Evolutionary conservation across 345 rosid species (phyloP).

Genomic region (Limnanthes douglasii): DNA sequence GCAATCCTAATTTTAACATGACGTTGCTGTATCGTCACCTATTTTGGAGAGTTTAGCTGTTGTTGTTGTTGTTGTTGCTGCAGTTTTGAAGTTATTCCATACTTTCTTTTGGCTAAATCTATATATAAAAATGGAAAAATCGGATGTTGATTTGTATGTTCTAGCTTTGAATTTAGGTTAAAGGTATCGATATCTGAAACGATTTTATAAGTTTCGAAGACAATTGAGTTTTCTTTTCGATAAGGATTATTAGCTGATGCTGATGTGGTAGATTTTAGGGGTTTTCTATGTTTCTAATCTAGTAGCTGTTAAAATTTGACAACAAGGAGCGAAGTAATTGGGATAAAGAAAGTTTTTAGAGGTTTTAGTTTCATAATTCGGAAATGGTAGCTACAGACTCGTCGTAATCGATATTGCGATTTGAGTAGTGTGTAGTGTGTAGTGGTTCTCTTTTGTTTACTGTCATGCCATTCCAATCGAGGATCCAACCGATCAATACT

Average conservation of each 20-base stretch:
- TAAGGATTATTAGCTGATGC: slow-evolving; percentile 7
- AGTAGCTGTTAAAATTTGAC: slow-evolving; percentile 3
- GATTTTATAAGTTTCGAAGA: slow-evolving; percentile 4
- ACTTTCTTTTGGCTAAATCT: slow-evolving; percentile 25
- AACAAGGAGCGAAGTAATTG: slow-evolving; percentile 5
- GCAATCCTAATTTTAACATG: too few relatives aligned
- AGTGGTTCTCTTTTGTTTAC: not conserved
- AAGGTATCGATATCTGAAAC: slow-evolving; percentile 8
- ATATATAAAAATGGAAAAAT: slow-evolving; percentile 16
- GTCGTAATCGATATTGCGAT: too few relatives aligned
- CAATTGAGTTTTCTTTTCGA: slow-evolving; percentile 15
- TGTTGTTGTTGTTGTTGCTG: slow-evolving; percentile 10
- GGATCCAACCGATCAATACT: slow-evolving; percentile 67
- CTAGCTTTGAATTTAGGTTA: slow-evolving; percentile 16
- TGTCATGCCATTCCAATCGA: slow-evolving; percentile 39
- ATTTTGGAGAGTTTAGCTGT: slow-evolving; percentile 22
- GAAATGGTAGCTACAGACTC: too few relatives aligned
- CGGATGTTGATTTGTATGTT: slow-evolving; percentile 3
- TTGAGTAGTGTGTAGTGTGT: not conserved
- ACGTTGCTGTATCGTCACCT: slow-evolving; percentile 29
- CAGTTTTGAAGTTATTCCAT: slow-evolving; percentile 54
- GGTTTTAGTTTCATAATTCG: not conserved
- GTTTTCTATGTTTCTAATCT: not conserved
- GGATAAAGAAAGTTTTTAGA: not conserved
- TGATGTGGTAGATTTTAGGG: slow-evolving; percentile 1